Evolutionary conservation across 306 rosid genomes (phyloP), one percentile per base, ranked within the genome.

Genomic region (Dryas alaskensis): DNA sequence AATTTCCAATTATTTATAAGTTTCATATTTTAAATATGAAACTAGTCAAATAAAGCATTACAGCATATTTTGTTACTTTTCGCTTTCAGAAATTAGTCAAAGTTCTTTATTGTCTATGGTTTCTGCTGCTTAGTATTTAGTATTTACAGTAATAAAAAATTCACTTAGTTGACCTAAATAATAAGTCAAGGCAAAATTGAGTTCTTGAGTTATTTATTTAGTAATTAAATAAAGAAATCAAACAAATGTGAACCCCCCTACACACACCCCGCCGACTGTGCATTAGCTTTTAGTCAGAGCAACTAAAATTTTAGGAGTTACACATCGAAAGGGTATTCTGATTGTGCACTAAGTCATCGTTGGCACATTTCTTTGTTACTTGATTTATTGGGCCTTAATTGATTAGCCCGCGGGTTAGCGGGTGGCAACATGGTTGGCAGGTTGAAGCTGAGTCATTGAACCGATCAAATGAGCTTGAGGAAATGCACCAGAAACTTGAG

Each of bases 401-500:
- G 76, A 81, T 69, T 83, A 73, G 85, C 86, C 89, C 82, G 88
- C 88, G 49, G n/a, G 83, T 81, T 85, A 82, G 86, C 88, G 84
- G 89, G 89, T 40, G 60, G 78, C 81, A 72, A 85, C 78, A 58
- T 75, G 81, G 45, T 83, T 76, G 84, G 86, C 96, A 94, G 99
- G 86, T 86, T 74, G 85, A 92, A 81, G 76, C 86, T n/a, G 88
- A 88, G 78, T 86, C 97, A 73, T 68, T 92, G 77, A 83, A 80
- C 71, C 87, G 88, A 75, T 76, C 81, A 47, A 86, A 87, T 86
- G 92, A 89, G 78, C 97, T 94, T 48, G 93, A 87, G 75, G 87
- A 76, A 76, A 87, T 94, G 97, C 89, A 80, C 14, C 86, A 83
- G 81, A 92, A 83, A 82, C 82, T 94, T 78, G 97, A 90, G 78